phyloP scores from a whole-genome alignment of 805 yeast species.

The Wickerhamomyces strasburgensis region DNA sequence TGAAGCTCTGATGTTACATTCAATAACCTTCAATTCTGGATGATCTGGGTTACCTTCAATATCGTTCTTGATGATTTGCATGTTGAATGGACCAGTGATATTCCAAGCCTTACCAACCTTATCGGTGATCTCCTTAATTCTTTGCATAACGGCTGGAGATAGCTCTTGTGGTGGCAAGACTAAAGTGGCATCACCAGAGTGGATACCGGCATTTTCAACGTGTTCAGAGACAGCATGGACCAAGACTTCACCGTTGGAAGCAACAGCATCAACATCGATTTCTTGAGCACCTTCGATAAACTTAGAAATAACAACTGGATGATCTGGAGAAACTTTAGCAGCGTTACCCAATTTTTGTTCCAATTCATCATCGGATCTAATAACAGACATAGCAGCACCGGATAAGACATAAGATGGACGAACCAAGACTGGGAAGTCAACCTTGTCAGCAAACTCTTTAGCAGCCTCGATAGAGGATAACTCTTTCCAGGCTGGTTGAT shows the following conservation, averaged over 20 bases:
- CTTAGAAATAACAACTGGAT: constrained; percentile 96
- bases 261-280: constrained; percentile 96
- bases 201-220: constrained; percentile 98
- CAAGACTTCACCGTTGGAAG: constrained; percentile 77
- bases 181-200: constrained; percentile 97
- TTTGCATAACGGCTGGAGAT: constrained; percentile 55
- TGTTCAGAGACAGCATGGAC: constrained; percentile 97
- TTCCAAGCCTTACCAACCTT: constrained; percentile 94
- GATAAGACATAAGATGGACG: constrained; percentile 96
- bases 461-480: constrained; percentile 84
- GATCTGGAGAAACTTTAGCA: constrained; percentile 88
- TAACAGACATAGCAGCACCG: constrained; percentile 98
- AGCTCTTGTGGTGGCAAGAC: constrained; percentile 87
- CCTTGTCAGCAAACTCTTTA: constrained; percentile 74
- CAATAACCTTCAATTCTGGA: constrained; percentile 85
- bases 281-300: constrained; percentile 95
- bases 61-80: constrained; percentile 88
- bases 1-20: constrained; percentile 97
- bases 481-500: constrained; percentile 98
- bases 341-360: constrained; percentile 82
- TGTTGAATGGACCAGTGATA: constrained; percentile 96
- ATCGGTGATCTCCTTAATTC: constrained; percentile 84
- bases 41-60: constrained; percentile 52
- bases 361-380: constrained; percentile 71
- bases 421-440: constrained; percentile 92